These are phyloP conservation scores for Citrullus colocynthis DNA, from an alignment of 306 rosid species.

Conservation along the genomic window DNA sequence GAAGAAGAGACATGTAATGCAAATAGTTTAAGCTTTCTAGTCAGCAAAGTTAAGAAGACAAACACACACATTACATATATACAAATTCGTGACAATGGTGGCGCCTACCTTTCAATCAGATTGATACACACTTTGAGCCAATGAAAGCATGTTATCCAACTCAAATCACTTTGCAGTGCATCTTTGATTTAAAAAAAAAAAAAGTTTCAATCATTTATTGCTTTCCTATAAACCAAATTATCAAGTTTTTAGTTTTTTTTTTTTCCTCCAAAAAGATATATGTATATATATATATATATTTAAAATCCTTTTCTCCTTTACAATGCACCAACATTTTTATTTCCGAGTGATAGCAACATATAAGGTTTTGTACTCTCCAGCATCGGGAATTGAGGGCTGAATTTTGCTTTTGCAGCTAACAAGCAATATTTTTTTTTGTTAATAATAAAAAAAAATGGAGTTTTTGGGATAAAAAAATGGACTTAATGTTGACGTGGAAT, in stretches of 20 bases:
- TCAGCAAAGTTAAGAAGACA: not conserved
- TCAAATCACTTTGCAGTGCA: not conserved
- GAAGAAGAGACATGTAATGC: not conserved
- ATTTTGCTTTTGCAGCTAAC: not conserved
- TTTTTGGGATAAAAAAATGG: not conserved
- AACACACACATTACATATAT: not conserved
- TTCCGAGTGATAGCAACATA: not conserved
- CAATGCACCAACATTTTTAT: not conserved
- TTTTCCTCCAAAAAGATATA: not conserved
- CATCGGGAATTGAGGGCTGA: not conserved
- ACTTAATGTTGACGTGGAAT: slow-evolving; percentile 9
- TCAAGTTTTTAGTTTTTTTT: not conserved
- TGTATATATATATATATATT: no score
- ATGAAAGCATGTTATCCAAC: not conserved
- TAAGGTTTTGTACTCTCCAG: not conserved
- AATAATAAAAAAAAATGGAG: not conserved
- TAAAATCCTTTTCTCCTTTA: not conserved
- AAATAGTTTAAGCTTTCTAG: not conserved
- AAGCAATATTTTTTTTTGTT: not conserved
- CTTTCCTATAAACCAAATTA: not conserved
- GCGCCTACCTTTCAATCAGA: not conserved
- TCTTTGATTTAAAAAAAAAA: not conserved
- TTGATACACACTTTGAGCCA: not conserved
- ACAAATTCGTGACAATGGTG: not conserved
- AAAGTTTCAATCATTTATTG: not conserved